phyloP scores from a whole-genome alignment of 1,139 yeast genomes.

The Debaryomycetaceae sp. region DNA sequence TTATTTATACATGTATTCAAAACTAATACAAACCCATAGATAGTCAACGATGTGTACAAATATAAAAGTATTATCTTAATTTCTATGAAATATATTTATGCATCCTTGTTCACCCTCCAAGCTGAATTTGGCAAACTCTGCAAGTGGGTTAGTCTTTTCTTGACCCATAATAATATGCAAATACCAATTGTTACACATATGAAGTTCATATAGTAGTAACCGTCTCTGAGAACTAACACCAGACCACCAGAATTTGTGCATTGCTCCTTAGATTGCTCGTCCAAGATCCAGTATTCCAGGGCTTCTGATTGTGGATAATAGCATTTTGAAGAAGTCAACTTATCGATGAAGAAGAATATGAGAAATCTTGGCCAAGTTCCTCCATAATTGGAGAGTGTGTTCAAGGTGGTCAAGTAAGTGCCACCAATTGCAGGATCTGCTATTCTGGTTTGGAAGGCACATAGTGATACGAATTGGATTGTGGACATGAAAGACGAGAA shows the following conservation, averaged over 20 bases:
- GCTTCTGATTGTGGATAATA: constrained; percentile 11
- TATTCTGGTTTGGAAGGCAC: constrained; percentile 91
- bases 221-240: constrained; percentile 61
- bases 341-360: constrained; percentile 75
- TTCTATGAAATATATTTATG: neutral
- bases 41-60: too few relatives aligned
- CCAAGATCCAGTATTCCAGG: constrained; percentile 11
- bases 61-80: too few relatives aligned
- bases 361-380: constrained; percentile 96
- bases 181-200: constrained; percentile 70
- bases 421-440: constrained; percentile 98
- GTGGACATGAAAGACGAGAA: constrained; percentile 91
- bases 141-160: constrained; percentile 51
- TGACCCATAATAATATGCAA: constrained; percentile 67
- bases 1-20: neutral
- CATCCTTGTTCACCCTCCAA: constrained; percentile 53
- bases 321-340: constrained; percentile 67
- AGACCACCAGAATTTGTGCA: constrained; percentile 57
- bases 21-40: neutral
- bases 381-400: constrained; percentile 88
- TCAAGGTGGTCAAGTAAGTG: constrained; percentile 94
- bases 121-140: constrained; percentile 63
- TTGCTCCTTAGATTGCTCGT: constrained; percentile 38
- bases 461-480: constrained; percentile 88
- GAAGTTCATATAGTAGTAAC: constrained; percentile 75